Conservation (phyloP, 768 basidiomycete species). For the Tubosaeta sp. region DNA sequence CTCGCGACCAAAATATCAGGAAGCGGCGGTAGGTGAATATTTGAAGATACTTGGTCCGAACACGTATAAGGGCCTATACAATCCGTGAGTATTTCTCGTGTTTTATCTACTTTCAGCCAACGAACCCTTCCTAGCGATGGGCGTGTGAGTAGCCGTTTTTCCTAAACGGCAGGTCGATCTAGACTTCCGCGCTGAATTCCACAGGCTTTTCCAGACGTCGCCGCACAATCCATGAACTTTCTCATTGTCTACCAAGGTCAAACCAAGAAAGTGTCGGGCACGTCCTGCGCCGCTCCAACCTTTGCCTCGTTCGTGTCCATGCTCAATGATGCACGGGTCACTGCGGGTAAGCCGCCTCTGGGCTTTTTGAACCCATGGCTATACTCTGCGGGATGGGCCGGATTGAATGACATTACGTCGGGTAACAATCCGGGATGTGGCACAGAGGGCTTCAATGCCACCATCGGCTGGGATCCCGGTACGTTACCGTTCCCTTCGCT, state of each 20-base stretch:
- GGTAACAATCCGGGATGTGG: conserved; percentile 61
- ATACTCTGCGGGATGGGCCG: conserved; percentile 34
- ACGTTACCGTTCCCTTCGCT: conserved; percentile 12
- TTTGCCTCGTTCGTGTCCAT: conserved; percentile 63
- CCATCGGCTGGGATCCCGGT: conserved; percentile 61
- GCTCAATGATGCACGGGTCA: conserved; percentile 59
- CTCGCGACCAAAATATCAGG: conserved; percentile 51
- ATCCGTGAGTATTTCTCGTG: conserved; percentile 40
- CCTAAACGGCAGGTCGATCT: not conserved
- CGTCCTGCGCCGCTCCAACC: conserved; percentile 61
- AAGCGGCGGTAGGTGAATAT: conserved; percentile 40
- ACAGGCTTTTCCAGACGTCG: conserved; percentile 60
- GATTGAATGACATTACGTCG: conserved; percentile 54
- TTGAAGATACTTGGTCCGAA: conserved; percentile 42
- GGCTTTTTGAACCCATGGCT: conserved; percentile 47
- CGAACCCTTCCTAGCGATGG: conserved; percentile 35
- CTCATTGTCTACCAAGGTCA: conserved; percentile 42
- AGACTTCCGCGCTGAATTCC: not conserved
- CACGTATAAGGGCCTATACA: conserved; percentile 57
- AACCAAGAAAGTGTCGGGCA: conserved; percentile 46
- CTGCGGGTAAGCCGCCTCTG: conserved; percentile 38
- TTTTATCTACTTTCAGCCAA: not conserved
- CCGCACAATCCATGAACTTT: conserved; percentile 54
- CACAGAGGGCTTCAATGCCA: conserved; percentile 59
- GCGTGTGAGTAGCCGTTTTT: conserved; percentile 40